Conservation (phyloP, 2,329 filamentous ascomycete species). For the Trichoderma sp. region DNA sequence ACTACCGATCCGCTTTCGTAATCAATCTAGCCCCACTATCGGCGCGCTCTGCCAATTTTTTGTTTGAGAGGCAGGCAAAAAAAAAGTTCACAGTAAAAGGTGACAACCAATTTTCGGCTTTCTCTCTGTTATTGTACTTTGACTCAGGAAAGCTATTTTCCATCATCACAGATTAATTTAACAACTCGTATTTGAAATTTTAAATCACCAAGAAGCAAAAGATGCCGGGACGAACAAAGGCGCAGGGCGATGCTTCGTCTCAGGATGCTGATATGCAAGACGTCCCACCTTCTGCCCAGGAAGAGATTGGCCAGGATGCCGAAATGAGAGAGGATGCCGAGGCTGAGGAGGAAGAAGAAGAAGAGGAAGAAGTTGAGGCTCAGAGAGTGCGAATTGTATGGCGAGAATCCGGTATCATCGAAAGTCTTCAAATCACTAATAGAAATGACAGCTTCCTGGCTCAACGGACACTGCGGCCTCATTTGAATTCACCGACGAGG, state of each 20-base stretch:
- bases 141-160: not conserved
- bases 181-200: not conserved
- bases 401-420: not conserved
- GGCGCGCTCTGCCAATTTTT: slow-evolving; percentile 13
- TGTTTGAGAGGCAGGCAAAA: not conserved
- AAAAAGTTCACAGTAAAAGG: not conserved
- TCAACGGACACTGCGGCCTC: slow-evolving; percentile 87
- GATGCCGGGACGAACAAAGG: slow-evolving; percentile 50
- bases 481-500: slow-evolving; percentile 92
- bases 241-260: slow-evolving; percentile 37
- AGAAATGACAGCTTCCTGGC: slow-evolving; percentile 70
- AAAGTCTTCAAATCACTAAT: slow-evolving; percentile 25
- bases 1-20: slow-evolving; percentile 21
- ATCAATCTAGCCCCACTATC: slow-evolving; percentile 22
- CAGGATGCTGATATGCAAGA: slow-evolving; percentile 52
- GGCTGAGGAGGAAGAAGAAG: slow-evolving; percentile 44
- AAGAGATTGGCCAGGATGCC: slow-evolving; percentile 42
- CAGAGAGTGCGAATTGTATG: slow-evolving; percentile 67
- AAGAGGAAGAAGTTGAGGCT: slow-evolving; percentile 50
- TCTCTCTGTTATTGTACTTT: not conserved
- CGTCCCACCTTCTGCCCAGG: slow-evolving; percentile 46
- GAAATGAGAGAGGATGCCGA: slow-evolving; percentile 39
- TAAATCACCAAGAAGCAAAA: slow-evolving; percentile 18
- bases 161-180: not conserved
- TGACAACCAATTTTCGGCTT: too few relatives aligned